These are phyloP conservation scores for Malassezia slooffiae DNA, from an alignment of 1,284 basidiomycete genomes.

Conservation along the genomic window DNA sequence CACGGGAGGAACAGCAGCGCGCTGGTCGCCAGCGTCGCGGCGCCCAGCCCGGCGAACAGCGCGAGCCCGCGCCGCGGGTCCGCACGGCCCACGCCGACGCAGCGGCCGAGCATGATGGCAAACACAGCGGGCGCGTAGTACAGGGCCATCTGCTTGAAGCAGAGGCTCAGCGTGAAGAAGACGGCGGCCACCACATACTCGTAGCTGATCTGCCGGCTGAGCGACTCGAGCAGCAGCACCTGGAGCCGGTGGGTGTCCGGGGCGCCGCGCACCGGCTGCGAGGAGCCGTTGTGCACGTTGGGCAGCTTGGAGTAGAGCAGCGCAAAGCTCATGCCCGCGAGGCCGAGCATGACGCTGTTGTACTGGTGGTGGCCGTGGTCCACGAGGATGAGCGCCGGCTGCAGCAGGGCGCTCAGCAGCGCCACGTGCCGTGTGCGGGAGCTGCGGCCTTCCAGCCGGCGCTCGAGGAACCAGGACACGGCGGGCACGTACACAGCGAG, in stretches of 20 bases:
- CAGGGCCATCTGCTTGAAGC: conserved; percentile 90
- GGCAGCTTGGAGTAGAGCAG: conserved; percentile 36
- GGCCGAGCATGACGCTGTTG: conserved; percentile 45
- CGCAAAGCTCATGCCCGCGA: conserved; percentile 29
- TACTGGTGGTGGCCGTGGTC: conserved; percentile 84
- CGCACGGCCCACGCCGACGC: conserved; percentile 68
- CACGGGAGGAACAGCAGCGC: conserved; percentile 64
- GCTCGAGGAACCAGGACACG: conserved; percentile 26
- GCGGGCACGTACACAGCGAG: conserved; percentile 65
- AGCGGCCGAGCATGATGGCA: conserved; percentile 42
- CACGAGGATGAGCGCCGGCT: conserved; percentile 70
- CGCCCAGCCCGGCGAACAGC: conserved; percentile 61
- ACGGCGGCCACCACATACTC: conserved; percentile 61
- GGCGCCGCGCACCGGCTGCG: conserved; percentile 3
- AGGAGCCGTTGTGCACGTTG: conserved; percentile 19
- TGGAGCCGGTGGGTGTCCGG: conserved; percentile 3
- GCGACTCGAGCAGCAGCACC: conserved; percentile 15
- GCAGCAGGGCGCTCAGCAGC: conserved; percentile 57
- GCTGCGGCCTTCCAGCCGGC: conserved; percentile 32
- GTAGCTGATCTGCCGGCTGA: conserved; percentile 37
- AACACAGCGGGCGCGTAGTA: conserved; percentile 72
- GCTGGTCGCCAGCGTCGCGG: conserved; percentile 53
- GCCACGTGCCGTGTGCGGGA: conserved; percentile 33
- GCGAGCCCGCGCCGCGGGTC: conserved; percentile 54
- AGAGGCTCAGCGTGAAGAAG: conserved; percentile 68